Evolutionary conservation across 306 rosid genomes (phyloP), one percentile per base, ranked within the genome.

Genomic region (Dalbergia cultrata): DNA sequence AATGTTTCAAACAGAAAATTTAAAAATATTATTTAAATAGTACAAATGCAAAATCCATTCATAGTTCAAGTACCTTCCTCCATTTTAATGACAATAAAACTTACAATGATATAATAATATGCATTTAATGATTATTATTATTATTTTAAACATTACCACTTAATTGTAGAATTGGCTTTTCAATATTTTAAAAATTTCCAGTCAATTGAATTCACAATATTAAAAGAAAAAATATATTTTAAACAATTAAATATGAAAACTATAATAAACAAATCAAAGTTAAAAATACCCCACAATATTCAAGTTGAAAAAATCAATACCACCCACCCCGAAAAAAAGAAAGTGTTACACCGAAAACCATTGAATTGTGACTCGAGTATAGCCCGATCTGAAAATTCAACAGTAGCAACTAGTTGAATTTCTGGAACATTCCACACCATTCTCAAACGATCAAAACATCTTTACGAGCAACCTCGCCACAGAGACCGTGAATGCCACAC

Each of bases 351-450:
- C 0, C 41, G 12, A 43, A 43, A 43, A 12, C 47, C 47, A 8
- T 43, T 43, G 54, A 37, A 1, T 3, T 4, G 1, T 4, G 41
- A 37, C 0, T 37, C 12, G 50, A 44, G 1, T 44, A 9, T 44
- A 44, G 9, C 10, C 50, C 50, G 13, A 13, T 9, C 10, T 17
- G 19, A 54, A 54, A 54, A 54, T 54, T 57, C 13, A 76, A 31
- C 62, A 9, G 6, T 4, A 53, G 1, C 3, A 64, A 35, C 52
- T 13, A 33, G 52, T 26, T 49, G 53, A 5, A 41, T 43, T 83
- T 86, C 88, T 75, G 77, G 88, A 84, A 86, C 71, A 35, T 84
- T 84, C 88, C 37, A 44, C 77, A 49, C 31, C n/a, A 41, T 52
- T 80, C 86, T 80, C 61, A 70, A 75, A 61, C 43, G 14, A 74